A percentile compares a stretch with the other conserved stretches of the same genome.
These are phyloP conservation scores for Epichloe gansuensis DNA, from an alignment of 2,329 filamentous ascomycete genomes.

Conservation along the genomic window DNA sequence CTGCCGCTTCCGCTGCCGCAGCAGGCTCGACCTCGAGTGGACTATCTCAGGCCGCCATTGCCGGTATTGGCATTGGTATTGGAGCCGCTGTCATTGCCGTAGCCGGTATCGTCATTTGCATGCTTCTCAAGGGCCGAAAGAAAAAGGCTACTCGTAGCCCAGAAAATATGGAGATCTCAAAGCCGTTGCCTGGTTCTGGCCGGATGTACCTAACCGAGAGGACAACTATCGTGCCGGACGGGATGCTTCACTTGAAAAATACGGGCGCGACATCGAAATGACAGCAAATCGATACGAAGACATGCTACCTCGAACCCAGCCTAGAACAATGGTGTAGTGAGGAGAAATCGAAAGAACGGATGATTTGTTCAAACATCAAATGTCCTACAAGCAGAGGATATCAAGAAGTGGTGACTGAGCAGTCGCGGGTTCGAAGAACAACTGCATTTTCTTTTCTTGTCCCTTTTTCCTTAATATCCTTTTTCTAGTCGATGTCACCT, in stretches of 20 bases:
- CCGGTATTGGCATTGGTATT: conserved; percentile 37
- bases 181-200: conserved; percentile 36
- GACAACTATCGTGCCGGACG: conserved; percentile 10
- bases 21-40: conserved; percentile 11
- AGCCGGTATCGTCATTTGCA: conserved; percentile 25
- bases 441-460: background rate
- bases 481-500: background rate
- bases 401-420: background rate
- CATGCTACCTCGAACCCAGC: conserved; percentile 40
- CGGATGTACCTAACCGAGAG: conserved; percentile 23
- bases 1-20: conserved; percentile 4
- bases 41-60: conserved; percentile 32
- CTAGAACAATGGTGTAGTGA: conserved; percentile 29
- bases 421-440: background rate
- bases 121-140: conserved; percentile 23
- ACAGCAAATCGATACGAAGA: conserved; percentile 45
- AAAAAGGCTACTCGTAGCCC: conserved; percentile 6
- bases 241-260: conserved; percentile 23
- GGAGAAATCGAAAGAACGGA: background rate
- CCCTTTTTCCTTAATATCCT: background rate
- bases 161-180: conserved; percentile 32
- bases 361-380: background rate
- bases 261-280: conserved; percentile 34
- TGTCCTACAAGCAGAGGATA: background rate
- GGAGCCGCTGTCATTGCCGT: conserved; percentile 30